These are phyloP conservation scores for Phanerochaete carnosa DNA, from an alignment of 768 basidiomycete genomes.

Conservation along the genomic window DNA sequence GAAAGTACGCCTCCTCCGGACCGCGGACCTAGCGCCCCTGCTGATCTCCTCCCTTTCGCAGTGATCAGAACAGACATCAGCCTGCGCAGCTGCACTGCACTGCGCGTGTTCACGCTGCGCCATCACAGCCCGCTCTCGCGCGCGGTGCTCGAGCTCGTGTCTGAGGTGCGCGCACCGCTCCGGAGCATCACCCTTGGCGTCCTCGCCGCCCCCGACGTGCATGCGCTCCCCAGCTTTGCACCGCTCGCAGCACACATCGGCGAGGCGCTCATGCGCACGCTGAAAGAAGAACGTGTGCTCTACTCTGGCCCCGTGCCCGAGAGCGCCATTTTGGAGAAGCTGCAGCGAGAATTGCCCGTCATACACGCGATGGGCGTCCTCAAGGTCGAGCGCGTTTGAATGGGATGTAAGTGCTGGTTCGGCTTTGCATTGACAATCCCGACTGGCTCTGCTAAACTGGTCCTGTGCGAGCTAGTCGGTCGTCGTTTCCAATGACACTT, in stretches of 20 bases:
- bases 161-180: conserved; percentile 4
- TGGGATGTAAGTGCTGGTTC: background rate
- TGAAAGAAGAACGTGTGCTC: background rate
- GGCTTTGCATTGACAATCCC: background rate
- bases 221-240: background rate
- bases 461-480: background rate
- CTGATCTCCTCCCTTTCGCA: background rate
- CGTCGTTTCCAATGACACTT: background rate
- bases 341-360: background rate
- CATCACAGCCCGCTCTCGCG: background rate
- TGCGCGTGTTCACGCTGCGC: background rate
- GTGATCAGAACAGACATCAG: conserved; percentile 4
- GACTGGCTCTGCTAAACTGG: background rate
- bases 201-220: background rate
- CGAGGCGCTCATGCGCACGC: background rate
- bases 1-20: background rate
- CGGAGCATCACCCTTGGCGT: background rate
- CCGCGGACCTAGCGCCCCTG: no score
- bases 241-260: background rate
- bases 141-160: background rate
- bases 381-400: background rate
- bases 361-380: background rate
- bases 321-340: background rate
- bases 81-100: background rate
- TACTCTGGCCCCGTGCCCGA: background rate